Evolutionary conservation across 345 rosid genomes (phyloP).

Genomic region (Hypericum perforatum): DNA sequence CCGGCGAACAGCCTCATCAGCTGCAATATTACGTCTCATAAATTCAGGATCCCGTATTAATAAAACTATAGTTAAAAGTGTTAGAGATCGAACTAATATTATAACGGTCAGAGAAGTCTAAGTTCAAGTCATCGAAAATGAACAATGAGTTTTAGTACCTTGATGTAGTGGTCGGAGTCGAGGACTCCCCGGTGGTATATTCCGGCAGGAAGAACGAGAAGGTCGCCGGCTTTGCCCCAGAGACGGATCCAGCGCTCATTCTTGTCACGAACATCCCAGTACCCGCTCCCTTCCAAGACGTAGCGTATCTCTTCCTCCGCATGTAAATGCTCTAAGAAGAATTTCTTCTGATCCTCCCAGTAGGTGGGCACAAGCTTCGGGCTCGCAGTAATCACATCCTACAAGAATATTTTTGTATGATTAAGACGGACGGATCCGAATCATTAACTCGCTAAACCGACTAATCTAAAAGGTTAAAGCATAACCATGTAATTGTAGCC

Average conservation of each 20-base stretch:
- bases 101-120: too few species aligned
- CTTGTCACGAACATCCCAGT: conserved; percentile 79
- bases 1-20: conserved; percentile 82
- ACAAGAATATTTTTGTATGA: not conserved
- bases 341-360: conserved; percentile 76
- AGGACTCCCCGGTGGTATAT: conserved; percentile 91
- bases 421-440: not conserved
- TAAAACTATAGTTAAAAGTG: too few species aligned
- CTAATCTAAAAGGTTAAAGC: not conserved
- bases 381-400: conserved; percentile 79
- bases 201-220: conserved; percentile 68
- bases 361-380: conserved; percentile 78
- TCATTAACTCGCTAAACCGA: not conserved
- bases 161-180: conserved; percentile 57
- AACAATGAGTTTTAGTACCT: too few species aligned
- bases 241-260: conserved; percentile 69
- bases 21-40: conserved; percentile 23
- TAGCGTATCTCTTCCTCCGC: conserved; percentile 86
- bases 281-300: conserved; percentile 75
- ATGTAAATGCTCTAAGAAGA: conserved; percentile 82
- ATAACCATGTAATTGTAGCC: conserved; percentile 85
- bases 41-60: not conserved
- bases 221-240: conserved; percentile 69
- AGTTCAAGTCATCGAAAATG: too few species aligned
- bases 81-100: too few species aligned